A percentile compares a stretch with the other conserved stretches of the same genome.
phyloP scores from a whole-genome alignment of 1,139 yeast species.

The Williopsis jadinii region DNA sequence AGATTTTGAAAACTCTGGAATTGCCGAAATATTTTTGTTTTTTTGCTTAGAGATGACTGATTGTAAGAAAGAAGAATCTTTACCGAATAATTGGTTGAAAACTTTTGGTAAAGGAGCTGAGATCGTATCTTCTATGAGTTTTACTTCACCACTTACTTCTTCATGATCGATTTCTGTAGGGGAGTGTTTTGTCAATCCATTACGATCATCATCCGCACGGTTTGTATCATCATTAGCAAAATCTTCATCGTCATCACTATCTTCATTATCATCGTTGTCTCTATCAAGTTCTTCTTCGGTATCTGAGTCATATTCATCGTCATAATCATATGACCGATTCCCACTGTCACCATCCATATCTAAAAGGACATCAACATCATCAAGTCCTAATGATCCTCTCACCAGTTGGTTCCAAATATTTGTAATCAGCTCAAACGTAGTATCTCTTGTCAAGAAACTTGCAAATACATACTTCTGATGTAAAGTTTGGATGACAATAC shows the following conservation, averaged over 20 bases:
- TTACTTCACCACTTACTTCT: slow-evolving; percentile 52
- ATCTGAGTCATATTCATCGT: slow-evolving; percentile 9
- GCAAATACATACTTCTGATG: slow-evolving; percentile 72
- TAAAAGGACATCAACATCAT: slow-evolving; percentile 5
- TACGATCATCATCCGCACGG: slow-evolving; percentile 13
- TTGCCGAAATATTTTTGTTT: slow-evolving; percentile 57
- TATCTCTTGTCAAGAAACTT: slow-evolving; percentile 60
- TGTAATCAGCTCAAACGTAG: slow-evolving; percentile 53
- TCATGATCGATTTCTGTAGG: slow-evolving; percentile 47
- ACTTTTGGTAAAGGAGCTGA: slow-evolving; percentile 79
- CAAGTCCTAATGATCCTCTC: slow-evolving; percentile 11
- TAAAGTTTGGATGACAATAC: slow-evolving; percentile 61
- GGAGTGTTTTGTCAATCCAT: slow-evolving; percentile 34
- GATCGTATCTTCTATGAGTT: slow-evolving; percentile 53
- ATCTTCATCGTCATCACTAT: slow-evolving; percentile 23
- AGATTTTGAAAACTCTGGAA: slow-evolving; percentile 36
- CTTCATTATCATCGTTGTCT: slow-evolving; percentile 11
- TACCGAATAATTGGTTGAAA: slow-evolving; percentile 63
- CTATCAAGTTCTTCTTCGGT: slow-evolving; percentile 17
- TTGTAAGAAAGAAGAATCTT: slow-evolving; percentile 49
- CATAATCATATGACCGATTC: slow-evolving; percentile 4
- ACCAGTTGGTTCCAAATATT: slow-evolving; percentile 50
- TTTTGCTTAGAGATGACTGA: slow-evolving; percentile 55
- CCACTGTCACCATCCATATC: slow-evolving; percentile 3
- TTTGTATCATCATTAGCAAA: slow-evolving; percentile 22